Evolutionary conservation across 2,329 filamentous ascomycete genomes (phyloP), one percentile per base, ranked within the genome.

Genomic region (Podosphaera xanthii): DNA sequence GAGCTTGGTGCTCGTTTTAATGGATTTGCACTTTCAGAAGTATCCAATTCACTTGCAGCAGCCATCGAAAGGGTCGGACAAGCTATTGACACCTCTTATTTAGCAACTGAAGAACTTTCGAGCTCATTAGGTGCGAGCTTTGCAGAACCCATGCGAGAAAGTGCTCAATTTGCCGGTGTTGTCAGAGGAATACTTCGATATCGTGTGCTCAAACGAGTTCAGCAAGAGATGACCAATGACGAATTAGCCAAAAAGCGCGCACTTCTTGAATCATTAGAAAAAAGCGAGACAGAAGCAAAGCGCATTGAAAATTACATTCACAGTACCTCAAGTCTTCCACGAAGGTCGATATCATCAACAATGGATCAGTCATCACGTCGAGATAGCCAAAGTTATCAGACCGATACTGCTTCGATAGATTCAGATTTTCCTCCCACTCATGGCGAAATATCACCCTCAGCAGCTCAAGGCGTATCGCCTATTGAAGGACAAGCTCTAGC

Each of bases 1-100:
- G 92, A 98, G 68, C 77, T 98, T 7, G 92, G 92, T 6, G 92
- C 90, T n/a, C 81, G 89, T 62, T 97, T 92, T 71, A 98, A 98
- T 67, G 92, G 87, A 0, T 98, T 98, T 71, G 94, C 94, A 0
- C 76, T 98, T 0, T 96, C 90, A 0, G 92, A 98, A 70, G 86
- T 89, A 64, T 90, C 88, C 0, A 83, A 86, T 10, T 88, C 87
- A 2, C 82, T 98, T 5, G 88, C 90, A 8, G 83, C 89, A 10
- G 92, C 92, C 0, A 96, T 98, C 64, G 92, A 98, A 71, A 84
- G 90, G 62, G 80, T 94, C 53, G 92, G 92, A 0, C 92, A 98
- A 71, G 92, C 92, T 1, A 88, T 91, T 7, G 92, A 98, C 69
- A 87, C 87, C 8, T 96, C 92, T 0, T 98, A 97, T 69, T 90